phyloP scores from a whole-genome alignment of 179 eudicot genomes.

The Silene noctiflora region DNA sequence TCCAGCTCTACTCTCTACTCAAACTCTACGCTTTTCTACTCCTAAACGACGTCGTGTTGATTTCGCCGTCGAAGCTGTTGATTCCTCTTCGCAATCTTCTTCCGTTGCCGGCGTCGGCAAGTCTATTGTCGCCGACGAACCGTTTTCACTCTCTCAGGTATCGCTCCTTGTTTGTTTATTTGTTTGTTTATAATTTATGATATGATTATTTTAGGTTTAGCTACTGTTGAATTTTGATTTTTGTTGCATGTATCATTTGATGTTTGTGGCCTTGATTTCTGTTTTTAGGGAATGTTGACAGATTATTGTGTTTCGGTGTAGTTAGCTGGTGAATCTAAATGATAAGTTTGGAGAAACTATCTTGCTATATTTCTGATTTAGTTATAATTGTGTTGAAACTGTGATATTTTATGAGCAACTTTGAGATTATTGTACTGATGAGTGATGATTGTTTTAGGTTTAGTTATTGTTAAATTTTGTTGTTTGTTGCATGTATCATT shows the following conservation, averaged over 20 bases:
- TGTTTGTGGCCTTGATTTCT: background rate
- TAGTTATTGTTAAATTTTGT: background rate
- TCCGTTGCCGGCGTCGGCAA: constrained; percentile 38
- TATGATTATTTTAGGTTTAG: background rate
- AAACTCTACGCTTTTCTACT: constrained; percentile 1
- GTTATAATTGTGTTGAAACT: background rate
- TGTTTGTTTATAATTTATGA: background rate
- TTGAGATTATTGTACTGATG: background rate
- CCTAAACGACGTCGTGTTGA: constrained; percentile 25
- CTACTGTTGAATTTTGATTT: background rate
- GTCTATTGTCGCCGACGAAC: constrained; percentile 57
- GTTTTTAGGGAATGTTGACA: background rate
- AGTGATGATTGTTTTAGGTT: background rate
- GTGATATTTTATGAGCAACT: background rate
- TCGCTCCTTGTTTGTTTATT: background rate
- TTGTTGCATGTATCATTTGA: background rate
- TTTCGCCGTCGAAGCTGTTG: constrained; percentile 21
- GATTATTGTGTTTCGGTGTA: background rate
- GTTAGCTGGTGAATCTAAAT: background rate
- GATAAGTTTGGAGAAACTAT: background rate
- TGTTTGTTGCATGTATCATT: background rate
- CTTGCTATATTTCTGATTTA: background rate
- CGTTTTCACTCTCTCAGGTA: constrained; percentile 71
- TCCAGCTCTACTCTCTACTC: constrained; percentile 9
- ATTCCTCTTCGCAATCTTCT: constrained; percentile 42